phyloP scores from a whole-genome alignment of 2,329 filamentous ascomycete genomes.

The Mycocentrospora acerina region DNA sequence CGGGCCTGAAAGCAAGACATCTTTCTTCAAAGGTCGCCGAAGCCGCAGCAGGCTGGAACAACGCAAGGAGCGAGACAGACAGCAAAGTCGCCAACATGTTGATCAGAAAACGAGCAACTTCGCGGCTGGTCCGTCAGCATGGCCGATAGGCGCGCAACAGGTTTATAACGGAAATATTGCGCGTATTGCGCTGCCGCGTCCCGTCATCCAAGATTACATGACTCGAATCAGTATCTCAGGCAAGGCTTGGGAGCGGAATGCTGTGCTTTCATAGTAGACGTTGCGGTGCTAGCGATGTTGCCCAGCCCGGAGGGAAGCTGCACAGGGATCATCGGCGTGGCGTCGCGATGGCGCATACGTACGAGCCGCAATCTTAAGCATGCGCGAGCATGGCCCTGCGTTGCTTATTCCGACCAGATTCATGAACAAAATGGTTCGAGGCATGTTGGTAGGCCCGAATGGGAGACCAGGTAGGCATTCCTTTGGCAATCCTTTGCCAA shows the following conservation, averaged over 20 bases:
- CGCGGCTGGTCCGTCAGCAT: background rate
- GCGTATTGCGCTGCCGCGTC: too few species aligned
- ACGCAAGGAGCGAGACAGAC: conserved; percentile 5
- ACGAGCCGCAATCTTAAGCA: background rate
- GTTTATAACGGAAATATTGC: background rate
- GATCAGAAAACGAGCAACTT: background rate
- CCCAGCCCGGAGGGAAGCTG: too few species aligned
- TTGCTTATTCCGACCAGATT: background rate
- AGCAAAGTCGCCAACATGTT: conserved; percentile 6
- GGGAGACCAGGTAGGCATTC: background rate
- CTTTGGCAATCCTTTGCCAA: background rate
- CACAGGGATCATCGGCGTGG: background rate
- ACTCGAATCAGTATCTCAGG: background rate
- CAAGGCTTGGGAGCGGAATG: background rate
- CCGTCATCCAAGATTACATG: background rate
- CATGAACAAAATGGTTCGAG: background rate
- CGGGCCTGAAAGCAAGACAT: conserved; percentile 24
- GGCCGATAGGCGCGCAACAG: background rate
- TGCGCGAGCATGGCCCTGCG: too few species aligned
- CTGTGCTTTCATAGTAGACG: too few species aligned
- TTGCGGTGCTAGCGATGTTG: too few species aligned
- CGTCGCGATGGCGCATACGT: background rate
- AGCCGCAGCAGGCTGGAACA: conserved; percentile 1
- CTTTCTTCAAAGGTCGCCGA: conserved; percentile 11
- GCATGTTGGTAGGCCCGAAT: background rate